Evolutionary conservation across 2,329 filamentous ascomycete species (phyloP).

Genomic region (Venturia asperata): DNA sequence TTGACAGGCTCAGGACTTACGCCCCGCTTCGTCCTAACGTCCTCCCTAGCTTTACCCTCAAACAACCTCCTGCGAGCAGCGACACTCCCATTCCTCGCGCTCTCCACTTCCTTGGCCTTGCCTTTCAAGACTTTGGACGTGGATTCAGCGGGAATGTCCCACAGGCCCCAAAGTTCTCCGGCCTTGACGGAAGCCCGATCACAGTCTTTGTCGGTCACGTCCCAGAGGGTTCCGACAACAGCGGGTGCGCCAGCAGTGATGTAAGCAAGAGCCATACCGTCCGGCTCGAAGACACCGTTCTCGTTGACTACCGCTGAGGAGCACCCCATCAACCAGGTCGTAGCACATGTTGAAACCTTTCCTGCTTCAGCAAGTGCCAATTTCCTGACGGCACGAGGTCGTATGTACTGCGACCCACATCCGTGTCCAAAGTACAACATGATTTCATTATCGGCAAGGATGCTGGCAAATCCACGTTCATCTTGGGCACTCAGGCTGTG

Average conservation of each 20-base stretch:
- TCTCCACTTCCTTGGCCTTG: conserved; percentile 29
- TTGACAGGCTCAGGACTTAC: conserved; percentile 27
- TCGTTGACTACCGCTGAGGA: conserved; percentile 75
- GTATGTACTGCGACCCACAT: conserved; percentile 88
- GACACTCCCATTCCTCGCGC: conserved; percentile 21
- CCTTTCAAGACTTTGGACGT: conserved; percentile 25
- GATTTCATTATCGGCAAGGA: conserved; percentile 60
- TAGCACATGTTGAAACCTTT: conserved; percentile 51
- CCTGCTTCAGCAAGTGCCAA: conserved; percentile 47
- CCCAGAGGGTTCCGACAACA: conserved; percentile 89
- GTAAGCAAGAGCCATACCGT: conserved; percentile 85
- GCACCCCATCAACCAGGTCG: conserved; percentile 89
- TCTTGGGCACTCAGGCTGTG: conserved; percentile 62
- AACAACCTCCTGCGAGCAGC: conserved; percentile 27
- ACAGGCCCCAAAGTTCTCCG: conserved; percentile 81
- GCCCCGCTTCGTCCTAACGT: conserved; percentile 22
- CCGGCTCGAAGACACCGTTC: conserved; percentile 81
- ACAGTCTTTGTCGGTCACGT: conserved; percentile 95
- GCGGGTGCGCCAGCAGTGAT: conserved; percentile 75
- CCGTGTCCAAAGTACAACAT: conserved; percentile 96
- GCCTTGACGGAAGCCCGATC: conserved; percentile 77
- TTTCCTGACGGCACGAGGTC: conserved; percentile 71
- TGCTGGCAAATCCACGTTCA: conserved; percentile 67
- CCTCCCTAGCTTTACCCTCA: conserved; percentile 25
- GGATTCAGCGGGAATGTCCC: conserved; percentile 31